Evolutionary conservation across 208 protist species (phyloP).

Genomic region (Porcisia hertigi): DNA sequence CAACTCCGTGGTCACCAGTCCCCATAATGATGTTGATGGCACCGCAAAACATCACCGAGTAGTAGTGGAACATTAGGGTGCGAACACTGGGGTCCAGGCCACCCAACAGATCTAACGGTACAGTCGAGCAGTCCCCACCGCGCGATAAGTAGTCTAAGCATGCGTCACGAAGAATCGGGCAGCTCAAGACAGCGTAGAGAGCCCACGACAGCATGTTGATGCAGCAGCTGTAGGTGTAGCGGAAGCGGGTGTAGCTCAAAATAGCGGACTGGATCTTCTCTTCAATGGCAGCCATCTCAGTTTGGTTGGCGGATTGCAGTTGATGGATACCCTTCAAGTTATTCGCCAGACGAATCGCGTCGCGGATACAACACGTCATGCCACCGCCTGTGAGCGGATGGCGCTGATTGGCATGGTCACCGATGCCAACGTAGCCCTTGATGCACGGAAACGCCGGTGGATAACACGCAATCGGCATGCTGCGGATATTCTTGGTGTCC

Average conservation of each 20-base stretch:
- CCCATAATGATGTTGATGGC: slow-evolving; percentile 54
- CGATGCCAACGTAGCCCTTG: slow-evolving; percentile 90
- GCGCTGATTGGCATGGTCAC: slow-evolving; percentile 94
- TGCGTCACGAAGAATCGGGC: slow-evolving; percentile 64
- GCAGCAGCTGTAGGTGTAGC: slow-evolving; percentile 74
- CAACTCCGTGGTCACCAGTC: slow-evolving; percentile 40
- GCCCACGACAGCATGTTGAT: slow-evolving; percentile 94
- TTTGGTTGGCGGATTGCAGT: slow-evolving; percentile 41
- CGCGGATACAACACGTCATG: slow-evolving; percentile 92
- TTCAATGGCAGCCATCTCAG: slow-evolving; percentile 60
- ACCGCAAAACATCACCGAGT: slow-evolving; percentile 74
- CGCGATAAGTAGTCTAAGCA: slow-evolving; percentile 92
- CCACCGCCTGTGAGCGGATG: slow-evolving; percentile 94
- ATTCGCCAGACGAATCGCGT: slow-evolving; percentile 70
- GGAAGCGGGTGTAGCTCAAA: slow-evolving; percentile 54
- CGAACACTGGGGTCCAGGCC: slow-evolving; percentile 69
- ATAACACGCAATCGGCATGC: slow-evolving; percentile 83
- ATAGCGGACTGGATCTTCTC: slow-evolving; percentile 61
- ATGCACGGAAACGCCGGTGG: slow-evolving; percentile 68
- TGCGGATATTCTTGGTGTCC: slow-evolving; percentile 68
- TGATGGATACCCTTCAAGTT: slow-evolving; percentile 58
- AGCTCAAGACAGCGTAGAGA: slow-evolving; percentile 88
- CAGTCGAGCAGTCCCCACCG: slow-evolving; percentile 85
- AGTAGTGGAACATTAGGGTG: slow-evolving; percentile 88
- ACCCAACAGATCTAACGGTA: slow-evolving; percentile 85